Conservation (phyloP, 2,329 filamentous ascomycete species). For the Nemania sp. region DNA sequence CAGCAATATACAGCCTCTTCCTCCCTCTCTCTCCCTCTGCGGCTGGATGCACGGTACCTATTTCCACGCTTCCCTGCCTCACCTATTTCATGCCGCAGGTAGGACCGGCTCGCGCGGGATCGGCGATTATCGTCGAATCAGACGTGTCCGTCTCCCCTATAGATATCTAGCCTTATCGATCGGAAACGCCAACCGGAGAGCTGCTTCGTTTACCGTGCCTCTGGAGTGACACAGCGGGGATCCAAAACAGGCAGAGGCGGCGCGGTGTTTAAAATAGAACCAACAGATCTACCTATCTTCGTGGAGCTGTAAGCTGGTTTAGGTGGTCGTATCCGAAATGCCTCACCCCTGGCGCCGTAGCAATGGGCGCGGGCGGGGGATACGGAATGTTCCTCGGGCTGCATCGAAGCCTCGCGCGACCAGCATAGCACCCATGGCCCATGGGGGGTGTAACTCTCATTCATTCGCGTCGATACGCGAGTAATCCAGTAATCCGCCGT, state of each 20-base stretch:
- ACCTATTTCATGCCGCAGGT: slow-evolving; percentile 3
- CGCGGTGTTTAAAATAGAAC: slow-evolving; percentile 7
- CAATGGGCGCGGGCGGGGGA: not conserved
- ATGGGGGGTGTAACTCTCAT: not conserved
- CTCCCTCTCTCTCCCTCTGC: no score
- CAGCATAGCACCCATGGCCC: not conserved
- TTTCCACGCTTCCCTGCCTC: slow-evolving; percentile 1
- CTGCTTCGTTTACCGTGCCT: not conserved
- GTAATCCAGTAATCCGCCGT: no score
- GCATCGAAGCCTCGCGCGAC: not conserved
- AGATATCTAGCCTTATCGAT: not conserved
- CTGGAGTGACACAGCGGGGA: slow-evolving; percentile 1
- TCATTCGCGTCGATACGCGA: no score
- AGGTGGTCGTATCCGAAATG: slow-evolving; percentile 5
- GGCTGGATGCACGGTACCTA: slow-evolving; percentile 21
- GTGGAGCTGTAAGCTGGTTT: slow-evolving; percentile 3
- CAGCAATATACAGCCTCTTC: not conserved
- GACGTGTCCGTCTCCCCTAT: not conserved
- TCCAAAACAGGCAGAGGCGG: not conserved
- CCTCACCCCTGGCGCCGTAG: not conserved
- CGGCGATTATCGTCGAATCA: slow-evolving; percentile 14
- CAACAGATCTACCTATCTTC: not conserved
- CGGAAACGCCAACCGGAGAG: not conserved
- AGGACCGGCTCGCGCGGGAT: not conserved
- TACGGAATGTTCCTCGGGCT: slow-evolving; percentile 3